A percentile compares a stretch with the other conserved stretches of the same genome.
Evolutionary conservation across 116 monocot species (phyloP).

Genomic region (Zostera marina): DNA sequence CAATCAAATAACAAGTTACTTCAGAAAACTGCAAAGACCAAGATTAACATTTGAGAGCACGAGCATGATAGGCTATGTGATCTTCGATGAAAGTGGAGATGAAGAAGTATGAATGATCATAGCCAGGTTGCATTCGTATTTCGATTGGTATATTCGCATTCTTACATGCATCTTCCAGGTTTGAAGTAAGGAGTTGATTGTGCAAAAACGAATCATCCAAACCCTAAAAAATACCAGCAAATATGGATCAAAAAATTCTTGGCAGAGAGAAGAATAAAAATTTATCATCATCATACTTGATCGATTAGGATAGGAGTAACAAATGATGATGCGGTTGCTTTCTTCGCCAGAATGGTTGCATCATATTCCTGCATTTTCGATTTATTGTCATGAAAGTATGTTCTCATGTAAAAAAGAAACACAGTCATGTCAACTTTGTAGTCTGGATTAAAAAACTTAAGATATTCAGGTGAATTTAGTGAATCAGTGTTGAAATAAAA

Average conservation of each 20-base stretch:
- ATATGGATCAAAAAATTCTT: neutral
- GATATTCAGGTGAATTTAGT: too few species aligned
- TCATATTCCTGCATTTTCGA: constrained; percentile 60
- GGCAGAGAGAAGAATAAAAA: neutral
- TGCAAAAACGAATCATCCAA: constrained; percentile 70
- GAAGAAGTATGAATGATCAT: constrained; percentile 95
- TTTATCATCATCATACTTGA: constrained; percentile 36
- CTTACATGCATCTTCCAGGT: constrained; percentile 70
- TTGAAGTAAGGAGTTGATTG: constrained; percentile 51
- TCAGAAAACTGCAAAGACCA: too few species aligned
- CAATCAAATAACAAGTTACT: too few species aligned
- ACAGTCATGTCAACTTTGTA: neutral
- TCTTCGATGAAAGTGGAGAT: constrained; percentile 85
- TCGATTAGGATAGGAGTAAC: constrained; percentile 70
- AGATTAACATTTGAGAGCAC: constrained; percentile 29
- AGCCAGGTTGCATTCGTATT: constrained; percentile 69
- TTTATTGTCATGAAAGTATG: neutral
- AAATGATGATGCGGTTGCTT: constrained; percentile 19
- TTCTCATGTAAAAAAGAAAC: too few species aligned
- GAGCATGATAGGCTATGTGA: constrained; percentile 69
- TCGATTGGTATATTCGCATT: constrained; percentile 25
- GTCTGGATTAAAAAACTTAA: neutral
- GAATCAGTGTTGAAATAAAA: too few species aligned
- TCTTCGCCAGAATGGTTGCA: constrained; percentile 61
- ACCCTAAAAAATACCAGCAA: constrained; percentile 28